A percentile compares a stretch with the other conserved stretches of the same genome.
Conservation (phyloP, 208 protist genomes). For the Naegleria lovaniensis region DNA sequence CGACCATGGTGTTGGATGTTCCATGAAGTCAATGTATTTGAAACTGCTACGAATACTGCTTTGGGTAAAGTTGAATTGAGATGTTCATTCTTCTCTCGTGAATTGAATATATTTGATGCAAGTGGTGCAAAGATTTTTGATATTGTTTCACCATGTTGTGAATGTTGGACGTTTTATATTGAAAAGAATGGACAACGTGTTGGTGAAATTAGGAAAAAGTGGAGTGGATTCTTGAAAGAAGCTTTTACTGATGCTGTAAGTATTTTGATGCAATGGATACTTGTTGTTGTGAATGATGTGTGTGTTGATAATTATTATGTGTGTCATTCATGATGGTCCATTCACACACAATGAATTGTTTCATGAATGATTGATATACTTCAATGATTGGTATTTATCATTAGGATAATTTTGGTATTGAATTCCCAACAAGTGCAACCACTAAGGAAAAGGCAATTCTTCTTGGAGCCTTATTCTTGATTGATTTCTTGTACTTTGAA, state of each 20-base stretch:
- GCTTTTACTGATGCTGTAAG: slow-evolving; percentile 31
- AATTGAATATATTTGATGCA: slow-evolving; percentile 11
- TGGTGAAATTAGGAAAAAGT: slow-evolving; percentile 15
- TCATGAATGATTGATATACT: too few species aligned
- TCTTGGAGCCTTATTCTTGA: slow-evolving; percentile 33
- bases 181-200: background rate
- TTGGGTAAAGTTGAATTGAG: background rate
- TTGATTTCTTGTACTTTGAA: slow-evolving; percentile 38
- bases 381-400: too few species aligned
- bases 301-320: too few species aligned
- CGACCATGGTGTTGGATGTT: background rate
- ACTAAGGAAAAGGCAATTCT: slow-evolving; percentile 32
- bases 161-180: background rate
- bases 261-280: too few species aligned
- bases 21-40: slow-evolving; percentile 6
- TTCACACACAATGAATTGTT: too few species aligned
- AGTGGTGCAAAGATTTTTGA: background rate
- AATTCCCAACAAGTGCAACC: slow-evolving; percentile 27
- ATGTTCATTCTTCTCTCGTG: background rate
- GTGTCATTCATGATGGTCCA: too few species aligned
- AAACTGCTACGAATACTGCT: background rate
- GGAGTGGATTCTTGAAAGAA: slow-evolving; percentile 26
- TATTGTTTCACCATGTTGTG: background rate
- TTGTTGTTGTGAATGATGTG: too few species aligned
- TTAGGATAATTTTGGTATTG: slow-evolving; percentile 34